These are phyloP conservation scores for Nakazawaea peltata DNA, from an alignment of 805 yeast genomes.

Conservation along the genomic window DNA sequence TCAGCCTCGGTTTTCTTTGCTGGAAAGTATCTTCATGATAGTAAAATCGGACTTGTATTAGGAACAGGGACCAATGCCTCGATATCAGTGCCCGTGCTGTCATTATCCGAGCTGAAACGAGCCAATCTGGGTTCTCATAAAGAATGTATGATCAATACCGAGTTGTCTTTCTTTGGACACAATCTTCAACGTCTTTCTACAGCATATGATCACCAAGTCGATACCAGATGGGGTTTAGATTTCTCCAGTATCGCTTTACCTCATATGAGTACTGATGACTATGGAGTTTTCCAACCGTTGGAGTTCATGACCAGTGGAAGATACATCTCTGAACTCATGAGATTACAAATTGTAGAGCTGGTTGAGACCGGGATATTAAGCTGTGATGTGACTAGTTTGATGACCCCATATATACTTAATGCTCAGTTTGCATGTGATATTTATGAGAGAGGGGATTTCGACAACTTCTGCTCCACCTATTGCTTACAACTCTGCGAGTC, in stretches of 20 bases:
- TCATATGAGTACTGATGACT: slow-evolving; percentile 21
- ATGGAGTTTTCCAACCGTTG: slow-evolving; percentile 41
- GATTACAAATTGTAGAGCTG: slow-evolving; percentile 30
- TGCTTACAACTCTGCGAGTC: slow-evolving; percentile 1
- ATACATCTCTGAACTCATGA: slow-evolving; percentile 44
- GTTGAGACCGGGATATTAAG: slow-evolving; percentile 10
- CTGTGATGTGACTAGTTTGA: neutral
- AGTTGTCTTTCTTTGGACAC: slow-evolving; percentile 47
- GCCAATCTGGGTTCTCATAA: slow-evolving; percentile 1
- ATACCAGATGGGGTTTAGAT: slow-evolving; percentile 19
- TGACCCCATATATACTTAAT: slow-evolving; percentile 23
- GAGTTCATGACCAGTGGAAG: slow-evolving; percentile 50
- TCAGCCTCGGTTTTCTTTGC: slow-evolving; percentile 59
- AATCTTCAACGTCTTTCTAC: slow-evolving; percentile 25
- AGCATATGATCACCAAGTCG: slow-evolving; percentile 31
- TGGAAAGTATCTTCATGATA: slow-evolving; percentile 27
- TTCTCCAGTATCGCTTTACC: slow-evolving; percentile 12
- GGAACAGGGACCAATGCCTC: slow-evolving; percentile 66
- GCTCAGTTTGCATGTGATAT: slow-evolving; percentile 35
- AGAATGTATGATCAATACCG: slow-evolving; percentile 35
- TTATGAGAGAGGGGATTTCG: slow-evolving; percentile 23
- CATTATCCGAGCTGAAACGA: slow-evolving; percentile 15
- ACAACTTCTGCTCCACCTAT: slow-evolving; percentile 14
- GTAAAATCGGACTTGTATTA: slow-evolving; percentile 47
- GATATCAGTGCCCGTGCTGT: slow-evolving; percentile 23